Evolutionary conservation across 2,329 filamentous ascomycete genomes (phyloP).

Genomic region (Pseudogymnoascus sp.): DNA sequence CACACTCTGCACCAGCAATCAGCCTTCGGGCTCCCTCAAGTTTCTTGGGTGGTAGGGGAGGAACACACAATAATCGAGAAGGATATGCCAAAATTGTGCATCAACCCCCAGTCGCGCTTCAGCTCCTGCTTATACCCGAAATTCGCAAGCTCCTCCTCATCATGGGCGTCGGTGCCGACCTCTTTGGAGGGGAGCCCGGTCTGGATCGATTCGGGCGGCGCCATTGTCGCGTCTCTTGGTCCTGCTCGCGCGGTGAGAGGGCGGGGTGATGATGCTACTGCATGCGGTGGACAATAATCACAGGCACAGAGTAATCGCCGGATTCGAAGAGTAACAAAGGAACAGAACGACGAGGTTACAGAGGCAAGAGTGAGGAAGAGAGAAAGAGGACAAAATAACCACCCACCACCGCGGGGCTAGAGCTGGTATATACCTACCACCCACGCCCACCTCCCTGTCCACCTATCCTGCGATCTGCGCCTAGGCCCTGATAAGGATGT

Average conservation of each 20-base stretch:
- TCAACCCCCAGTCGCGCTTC: slow-evolving; percentile 46
- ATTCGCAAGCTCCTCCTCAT: slow-evolving; percentile 43
- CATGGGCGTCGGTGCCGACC: slow-evolving; percentile 18
- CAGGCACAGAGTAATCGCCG: not conserved
- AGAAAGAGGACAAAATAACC: not conserved
- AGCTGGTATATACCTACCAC: not conserved
- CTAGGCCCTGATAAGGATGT: not conserved
- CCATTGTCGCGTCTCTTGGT: not conserved
- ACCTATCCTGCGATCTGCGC: not conserved
- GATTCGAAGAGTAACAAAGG: not conserved
- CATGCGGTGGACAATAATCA: not conserved
- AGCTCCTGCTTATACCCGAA: slow-evolving; percentile 54
- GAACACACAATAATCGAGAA: slow-evolving; percentile 49
- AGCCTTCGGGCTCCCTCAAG: not conserved
- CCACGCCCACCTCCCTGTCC: not conserved
- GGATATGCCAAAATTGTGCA: slow-evolving; percentile 53
- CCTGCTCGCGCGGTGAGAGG: not conserved
- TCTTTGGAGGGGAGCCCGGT: not conserved
- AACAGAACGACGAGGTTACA: not conserved
- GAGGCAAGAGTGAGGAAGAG: not conserved
- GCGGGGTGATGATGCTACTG: not conserved
- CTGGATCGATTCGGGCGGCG: not conserved
- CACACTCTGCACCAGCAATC: slow-evolving; percentile 35
- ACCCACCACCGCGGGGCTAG: not conserved
- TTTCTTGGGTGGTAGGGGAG: not conserved